Evolutionary conservation across 352 stramenopile species (phyloP), one percentile per base, ranked within the genome.

Genomic region (Detonula confervacea): DNA sequence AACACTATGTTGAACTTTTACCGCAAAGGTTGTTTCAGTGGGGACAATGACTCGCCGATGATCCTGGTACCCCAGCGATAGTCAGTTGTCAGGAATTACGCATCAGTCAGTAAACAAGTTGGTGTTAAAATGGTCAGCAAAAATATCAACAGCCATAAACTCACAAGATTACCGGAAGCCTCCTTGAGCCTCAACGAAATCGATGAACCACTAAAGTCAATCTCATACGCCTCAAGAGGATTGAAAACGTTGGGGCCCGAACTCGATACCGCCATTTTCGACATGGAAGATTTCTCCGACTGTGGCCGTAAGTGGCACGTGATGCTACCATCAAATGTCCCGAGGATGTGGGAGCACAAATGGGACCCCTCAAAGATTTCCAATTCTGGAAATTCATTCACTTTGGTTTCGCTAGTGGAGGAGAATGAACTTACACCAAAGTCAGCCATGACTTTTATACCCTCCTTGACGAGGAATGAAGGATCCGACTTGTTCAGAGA

Each of bases 351-450:
- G 14, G 80, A 82, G 56, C 73, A 68, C 6, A 94, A 57, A 47
- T 89, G 90, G 12, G 73, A 75, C n/a, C 81, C 86, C 51, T 95
- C 87, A 57, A 93, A 93, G 62, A 95, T 88, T 25, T 95, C 90
- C 2, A 95, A 77, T 37, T 95, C 90, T 0, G 90, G 87, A 83
- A 93, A 95, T 73, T 94, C 87, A 16, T 89, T 91, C 2, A 94
- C 77, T 55, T 77, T 87, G 25, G 83, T 89, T 72, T 94, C 85
- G 35, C 61, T 89, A 14, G 82, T 81, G 1, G 91, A 72, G 35
- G 83, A 66, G 52, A 94, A 85, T 8, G 81, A 87, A 29, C 57
- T 83, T 55, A 91, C 70, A 51, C 80, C 89, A 74, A 92, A 91
- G 72, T 94, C 84, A 37, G 81, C 80, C 49, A 91, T 75, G 11